Base-by-base conservation (phyloP, 768 basidiomycete species). In the Xanthoconium stramineum region DNA sequence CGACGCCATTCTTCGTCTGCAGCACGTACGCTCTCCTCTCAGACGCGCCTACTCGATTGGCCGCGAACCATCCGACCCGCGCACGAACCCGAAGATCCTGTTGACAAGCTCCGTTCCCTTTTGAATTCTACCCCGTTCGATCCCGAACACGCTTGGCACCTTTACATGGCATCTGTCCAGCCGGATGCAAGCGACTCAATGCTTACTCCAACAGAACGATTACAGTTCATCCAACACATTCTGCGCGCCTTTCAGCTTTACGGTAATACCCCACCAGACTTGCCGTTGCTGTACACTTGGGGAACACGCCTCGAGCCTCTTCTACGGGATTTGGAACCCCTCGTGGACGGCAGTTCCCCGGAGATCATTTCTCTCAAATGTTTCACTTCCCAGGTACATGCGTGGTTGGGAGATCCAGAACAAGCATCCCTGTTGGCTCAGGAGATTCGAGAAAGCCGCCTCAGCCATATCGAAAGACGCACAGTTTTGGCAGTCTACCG, bases 81-180 rank as follows among this genome's bases (percentile, higher is more conserved):
- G 13, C 53, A 47, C 47, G 61, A 56, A 40, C 51, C 44, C 15
- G 53, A 46, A 29, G 49, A 57, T 0, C 39, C 58, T 17, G 47
- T 42, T 20, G 58, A 59, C 52, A 32, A 44, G 17, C 61, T 72
- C 55, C 47, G 60, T 33, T 61, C 58, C 44, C 56, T 70, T 44
- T 59, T 71, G 51, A 20, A 12, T n/a, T n/a, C n/a, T 17, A 7
- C 49, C 28, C 55, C 71, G 15, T 61, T 80, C 47, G 65, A 77
- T 53, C 57, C 75, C 36, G 72, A 77, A 20, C 59, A 68, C 11
- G 76, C 76, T 11, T 81, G 80, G 80, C 50, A 63, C 15, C 65
- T 69, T 6, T 81, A 76, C 61, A 56, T 63, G 51, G 39, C 59
- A n/a, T 57, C 57, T 3, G 14, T 52, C 35, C 53, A 38, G n/a